Base-by-base conservation (phyloP, 2,329 filamentous ascomycete species). In the Aspergillus terreus region DNA sequence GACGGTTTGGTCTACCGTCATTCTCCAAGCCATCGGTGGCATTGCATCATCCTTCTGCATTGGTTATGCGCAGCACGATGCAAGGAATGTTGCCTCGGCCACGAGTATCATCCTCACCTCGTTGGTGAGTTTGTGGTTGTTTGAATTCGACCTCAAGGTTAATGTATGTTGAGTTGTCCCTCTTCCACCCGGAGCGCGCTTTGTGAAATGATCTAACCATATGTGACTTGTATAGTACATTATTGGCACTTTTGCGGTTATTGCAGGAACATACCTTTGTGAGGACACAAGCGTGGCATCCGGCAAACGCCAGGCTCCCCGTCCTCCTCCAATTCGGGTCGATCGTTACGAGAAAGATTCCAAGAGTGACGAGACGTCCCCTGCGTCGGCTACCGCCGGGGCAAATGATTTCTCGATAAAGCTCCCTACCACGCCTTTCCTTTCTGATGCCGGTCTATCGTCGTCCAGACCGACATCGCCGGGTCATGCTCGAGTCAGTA, bases 61-160 rank as follows among this genome's bases (percentile, higher is more conserved):
- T 69, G 88, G 87, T 56, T 89, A 90, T 66, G 85, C 88, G 4
- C 88, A 94, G 74, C 95, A 94, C 64, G 95, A 95, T 66, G 86
- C 90, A 53, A 95, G 95, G 77, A 96, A 94, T 67, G 92, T 95
- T 72, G 91, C 92, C 4, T 92, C 91, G 4, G 94, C 89, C 63
- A 89, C 95, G 56, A 96, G 90, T 64, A 95, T 97, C 55, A 78
- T 96, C 50, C 75, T 96, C 46, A 95, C 89, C 67, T 91, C 92
- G 57, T 59, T 96, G 12, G 88, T 89, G 47, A 96, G 91, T 65
- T 81, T 95, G 1, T 86, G 84, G 72, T 87, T 96, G 58, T 96
- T 97, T 68, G 81, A 92, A 46, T 90, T 95, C 59, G 73, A 83
- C 44, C 81, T 94, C 41, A 88, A 87, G 1, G 64, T 78, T 23